These are phyloP conservation scores for Rutstroemia sydowiana DNA, from an alignment of 2,329 filamentous ascomycete species.

Conservation along the genomic window DNA sequence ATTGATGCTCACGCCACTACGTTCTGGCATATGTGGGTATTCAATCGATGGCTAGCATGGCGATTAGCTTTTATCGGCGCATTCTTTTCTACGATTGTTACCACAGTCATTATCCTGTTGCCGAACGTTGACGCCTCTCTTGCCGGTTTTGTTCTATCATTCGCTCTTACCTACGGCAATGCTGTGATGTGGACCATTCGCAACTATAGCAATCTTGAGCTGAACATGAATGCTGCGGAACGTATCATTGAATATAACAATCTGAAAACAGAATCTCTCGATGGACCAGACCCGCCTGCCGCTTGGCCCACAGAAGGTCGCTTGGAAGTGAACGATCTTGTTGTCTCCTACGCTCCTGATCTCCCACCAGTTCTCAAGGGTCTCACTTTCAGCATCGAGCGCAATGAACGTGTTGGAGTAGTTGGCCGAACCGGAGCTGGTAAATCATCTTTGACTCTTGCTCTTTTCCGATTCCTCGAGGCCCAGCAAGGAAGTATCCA, in stretches of 20 bases:
- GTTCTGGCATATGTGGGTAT: slow-evolving; percentile 61
- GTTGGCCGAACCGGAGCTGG: slow-evolving; percentile 73
- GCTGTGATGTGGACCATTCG: slow-evolving; percentile 60
- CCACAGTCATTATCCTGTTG: slow-evolving; percentile 54
- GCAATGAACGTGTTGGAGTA: slow-evolving; percentile 66
- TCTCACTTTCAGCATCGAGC: slow-evolving; percentile 57
- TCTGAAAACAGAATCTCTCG: slow-evolving; percentile 58
- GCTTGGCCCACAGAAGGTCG: slow-evolving; percentile 69
- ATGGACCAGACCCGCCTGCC: slow-evolving; percentile 54
- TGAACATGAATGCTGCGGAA: slow-evolving; percentile 72
- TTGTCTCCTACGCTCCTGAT: slow-evolving; percentile 64
- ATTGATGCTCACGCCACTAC: slow-evolving; percentile 63
- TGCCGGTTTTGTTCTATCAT: slow-evolving; percentile 69
- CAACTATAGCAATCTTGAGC: slow-evolving; percentile 62
- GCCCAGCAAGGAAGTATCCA: slow-evolving; percentile 55
- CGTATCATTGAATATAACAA: slow-evolving; percentile 68
- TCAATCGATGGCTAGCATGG: slow-evolving; percentile 72
- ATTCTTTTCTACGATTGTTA: slow-evolving; percentile 58
- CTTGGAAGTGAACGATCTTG: slow-evolving; percentile 66
- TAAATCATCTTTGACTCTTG: slow-evolving; percentile 68
- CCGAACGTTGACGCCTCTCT: slow-evolving; percentile 58
- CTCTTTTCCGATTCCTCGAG: slow-evolving; percentile 72
- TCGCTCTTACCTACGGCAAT: slow-evolving; percentile 61
- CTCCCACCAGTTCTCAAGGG: slow-evolving; percentile 64
- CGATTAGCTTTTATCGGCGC: slow-evolving; percentile 64